A percentile compares a stretch with the other conserved stretches of the same genome.
Evolutionary conservation across 2,329 filamentous ascomycete genomes (phyloP).

Genomic region (Xylaria sp.): DNA sequence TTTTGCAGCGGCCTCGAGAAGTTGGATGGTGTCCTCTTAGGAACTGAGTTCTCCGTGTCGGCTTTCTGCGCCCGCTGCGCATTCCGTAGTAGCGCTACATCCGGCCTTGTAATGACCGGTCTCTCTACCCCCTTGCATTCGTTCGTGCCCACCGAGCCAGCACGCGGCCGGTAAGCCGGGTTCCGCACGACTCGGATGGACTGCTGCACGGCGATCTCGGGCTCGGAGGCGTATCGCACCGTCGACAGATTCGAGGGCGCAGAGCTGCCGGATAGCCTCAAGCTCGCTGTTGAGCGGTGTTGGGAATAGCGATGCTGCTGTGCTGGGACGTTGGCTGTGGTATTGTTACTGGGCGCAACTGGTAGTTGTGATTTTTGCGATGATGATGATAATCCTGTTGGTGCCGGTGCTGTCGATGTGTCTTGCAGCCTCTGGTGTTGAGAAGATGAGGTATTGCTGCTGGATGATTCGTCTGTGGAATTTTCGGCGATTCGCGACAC

Average conservation of each 20-base stretch:
- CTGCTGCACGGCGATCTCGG: slow-evolving; percentile 45
- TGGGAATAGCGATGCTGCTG: slow-evolving; percentile 5
- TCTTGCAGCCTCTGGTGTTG: slow-evolving; percentile 10
- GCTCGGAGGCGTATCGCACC: slow-evolving; percentile 44
- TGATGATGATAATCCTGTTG: background rate
- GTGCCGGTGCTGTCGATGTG: background rate
- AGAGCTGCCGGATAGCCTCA: slow-evolving; percentile 42
- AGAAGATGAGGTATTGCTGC: slow-evolving; percentile 12
- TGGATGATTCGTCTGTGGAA: slow-evolving; percentile 15
- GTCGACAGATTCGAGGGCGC: slow-evolving; percentile 44
- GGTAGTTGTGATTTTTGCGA: slow-evolving; percentile 3
- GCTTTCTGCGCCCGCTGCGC: slow-evolving; percentile 31
- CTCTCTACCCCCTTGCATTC: background rate
- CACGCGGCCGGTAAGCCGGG: slow-evolving; percentile 38
- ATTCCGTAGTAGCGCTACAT: slow-evolving; percentile 32
- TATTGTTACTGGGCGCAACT: background rate
- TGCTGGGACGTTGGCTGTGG: background rate
- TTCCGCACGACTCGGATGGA: slow-evolving; percentile 42
- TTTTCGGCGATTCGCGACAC: slow-evolving; percentile 7
- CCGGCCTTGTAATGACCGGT: slow-evolving; percentile 27
- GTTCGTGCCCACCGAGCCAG: background rate
- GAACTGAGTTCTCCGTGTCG: background rate
- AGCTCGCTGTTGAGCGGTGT: slow-evolving; percentile 37
- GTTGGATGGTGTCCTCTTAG: slow-evolving; percentile 41
- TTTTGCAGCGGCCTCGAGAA: slow-evolving; percentile 42